Evolutionary conservation across 108 stramenopile species (phyloP).

Genomic region (Phaeodactylum tricornutum): DNA sequence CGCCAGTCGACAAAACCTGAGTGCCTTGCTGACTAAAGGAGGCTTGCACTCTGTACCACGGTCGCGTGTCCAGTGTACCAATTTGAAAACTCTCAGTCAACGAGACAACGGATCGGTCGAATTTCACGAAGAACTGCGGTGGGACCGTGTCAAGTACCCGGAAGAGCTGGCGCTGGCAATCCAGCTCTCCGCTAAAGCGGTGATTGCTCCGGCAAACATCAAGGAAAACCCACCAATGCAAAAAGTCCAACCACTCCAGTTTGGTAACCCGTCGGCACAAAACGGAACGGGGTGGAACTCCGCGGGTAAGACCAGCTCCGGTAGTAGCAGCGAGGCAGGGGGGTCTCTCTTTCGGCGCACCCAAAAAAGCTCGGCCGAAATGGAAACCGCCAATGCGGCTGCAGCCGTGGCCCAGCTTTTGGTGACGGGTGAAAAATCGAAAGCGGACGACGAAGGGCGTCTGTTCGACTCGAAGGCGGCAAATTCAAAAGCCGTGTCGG

Average conservation of each 20-base stretch:
- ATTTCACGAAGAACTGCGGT: conserved; percentile 75
- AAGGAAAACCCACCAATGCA: conserved; percentile 18
- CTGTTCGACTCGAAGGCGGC: not conserved
- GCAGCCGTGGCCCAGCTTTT: conserved; percentile 29
- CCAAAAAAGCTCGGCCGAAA: conserved; percentile 10
- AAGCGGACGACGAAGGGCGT: conserved; percentile 3
- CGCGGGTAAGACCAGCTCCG: not conserved
- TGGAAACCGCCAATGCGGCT: conserved; percentile 35
- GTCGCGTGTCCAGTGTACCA: conserved; percentile 24
- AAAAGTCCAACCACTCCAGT: conserved; percentile 1
- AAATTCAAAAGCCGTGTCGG: not conserved
- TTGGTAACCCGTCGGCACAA: too few species aligned
- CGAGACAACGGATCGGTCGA: conserved; percentile 49
- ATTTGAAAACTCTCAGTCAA: conserved; percentile 25
- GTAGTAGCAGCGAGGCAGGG: not conserved
- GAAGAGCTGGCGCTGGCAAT: conserved; percentile 32
- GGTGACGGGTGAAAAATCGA: conserved; percentile 13
- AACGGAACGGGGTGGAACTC: too few species aligned
- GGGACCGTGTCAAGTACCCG: conserved; percentile 43
- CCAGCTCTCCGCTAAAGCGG: conserved; percentile 40
- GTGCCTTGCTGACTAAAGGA: not conserved
- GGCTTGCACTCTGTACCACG: conserved; percentile 15
- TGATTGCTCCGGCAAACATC: conserved; percentile 24
- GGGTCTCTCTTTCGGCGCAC: conserved; percentile 5
- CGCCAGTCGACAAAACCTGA: not conserved